Evolutionary conservation across 352 stramenopile species (phyloP).

Genomic region (Phytophthora megakarya): DNA sequence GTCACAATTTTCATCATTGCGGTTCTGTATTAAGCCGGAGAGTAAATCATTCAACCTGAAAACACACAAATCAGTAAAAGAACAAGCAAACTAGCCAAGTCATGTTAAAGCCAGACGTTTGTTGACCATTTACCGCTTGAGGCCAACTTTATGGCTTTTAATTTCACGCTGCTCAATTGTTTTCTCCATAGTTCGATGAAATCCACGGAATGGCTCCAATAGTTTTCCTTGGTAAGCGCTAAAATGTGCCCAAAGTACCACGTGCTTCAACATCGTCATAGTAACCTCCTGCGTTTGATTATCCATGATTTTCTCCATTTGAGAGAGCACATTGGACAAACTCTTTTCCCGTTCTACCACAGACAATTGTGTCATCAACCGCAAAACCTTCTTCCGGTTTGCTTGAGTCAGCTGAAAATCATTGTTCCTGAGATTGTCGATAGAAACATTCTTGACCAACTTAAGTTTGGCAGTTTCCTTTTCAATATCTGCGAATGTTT

Average conservation of each 20-base stretch:
- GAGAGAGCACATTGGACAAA: background rate
- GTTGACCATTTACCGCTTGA: slow-evolving; percentile 3
- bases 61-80: too few relatives aligned
- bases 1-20: background rate
- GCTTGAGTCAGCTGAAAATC: background rate
- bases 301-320: background rate
- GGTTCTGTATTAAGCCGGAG: background rate
- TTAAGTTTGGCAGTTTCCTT: too few relatives aligned
- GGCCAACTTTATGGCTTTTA: background rate
- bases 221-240: background rate
- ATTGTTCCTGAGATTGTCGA: too few relatives aligned
- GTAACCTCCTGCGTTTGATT: background rate
- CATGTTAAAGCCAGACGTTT: background rate
- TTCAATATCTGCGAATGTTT: too few relatives aligned
- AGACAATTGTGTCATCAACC: slow-evolving; percentile 3
- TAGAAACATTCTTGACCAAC: too few relatives aligned
- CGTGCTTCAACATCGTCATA: slow-evolving; percentile 8
- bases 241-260: slow-evolving; percentile 2
- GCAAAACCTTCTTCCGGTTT: background rate
- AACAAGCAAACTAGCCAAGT: background rate
- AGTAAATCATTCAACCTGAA: background rate
- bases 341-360: background rate
- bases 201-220: background rate
- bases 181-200: too few relatives aligned
- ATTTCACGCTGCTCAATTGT: background rate